Evolutionary conservation across 1,284 basidiomycete genomes (phyloP), one percentile per base, ranked within the genome.

Genomic region (Stygiomarasmius scandens): DNA sequence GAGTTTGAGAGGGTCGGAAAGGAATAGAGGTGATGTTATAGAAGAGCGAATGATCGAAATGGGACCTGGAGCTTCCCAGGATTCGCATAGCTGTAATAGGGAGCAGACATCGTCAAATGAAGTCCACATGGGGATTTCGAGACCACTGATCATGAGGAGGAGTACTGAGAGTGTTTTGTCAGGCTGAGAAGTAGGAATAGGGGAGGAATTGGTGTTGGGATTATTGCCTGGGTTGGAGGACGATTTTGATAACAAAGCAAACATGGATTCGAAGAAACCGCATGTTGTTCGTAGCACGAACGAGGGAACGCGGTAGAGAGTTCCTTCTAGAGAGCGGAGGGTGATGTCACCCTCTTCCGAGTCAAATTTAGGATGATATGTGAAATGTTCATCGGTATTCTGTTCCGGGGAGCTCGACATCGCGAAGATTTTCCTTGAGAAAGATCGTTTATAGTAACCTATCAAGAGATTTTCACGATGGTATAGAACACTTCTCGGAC

Each of bases 41-140:
- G 69, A 68, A 5, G 71, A 61, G 2, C 76, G 71, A 20, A 77
- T 70, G 50, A 73, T 56, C n/a, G 73, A 74, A 22, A 77, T 60
- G 2, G 76, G 76, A 1, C 76, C 76, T 5, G 68, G 72, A 4
- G 76, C 66, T 47, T 74, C 73, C 72, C 74, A 77, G 50, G 69
- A 67, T 56, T 75, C 70, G 2, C 72, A 72, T 10, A 78, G 72
- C 3, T 65, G 55, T 2, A 76, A 57, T 1, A 70, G 68, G n/a
- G 65, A 61, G 48, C 77, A 73, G 20, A 75, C 59, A 46, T 76
- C 68, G 55, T 73, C 69, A 47, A 75, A 72, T 0, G 70, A 72
- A n/a, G 38, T 4, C 38, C 38, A 41, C 16, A 19, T 41, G 6
- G 38, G 38, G n/a, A 41, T 41, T 41, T 19, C 3, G 72, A 62